Percentiles rank a stretch among this genome's conserved stretches.
Evolutionary conservation across 305 asterid genomes (phyloP).

Genomic region (Fraxinus dipetala): DNA sequence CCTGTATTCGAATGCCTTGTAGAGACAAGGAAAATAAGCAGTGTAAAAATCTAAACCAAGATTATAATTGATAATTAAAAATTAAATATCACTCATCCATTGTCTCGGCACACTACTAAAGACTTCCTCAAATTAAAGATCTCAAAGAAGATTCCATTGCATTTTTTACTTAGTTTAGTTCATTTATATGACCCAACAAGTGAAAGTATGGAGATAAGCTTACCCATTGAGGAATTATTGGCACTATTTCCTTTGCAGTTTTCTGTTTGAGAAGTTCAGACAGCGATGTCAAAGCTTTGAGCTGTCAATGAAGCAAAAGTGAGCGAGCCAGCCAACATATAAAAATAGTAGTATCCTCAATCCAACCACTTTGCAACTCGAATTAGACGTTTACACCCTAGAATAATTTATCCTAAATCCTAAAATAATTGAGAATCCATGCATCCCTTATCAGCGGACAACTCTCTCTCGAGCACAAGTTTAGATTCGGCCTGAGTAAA

Average conservation of each 20-base stretch:
- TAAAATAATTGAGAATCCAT: neutral
- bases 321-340: constrained; percentile 25
- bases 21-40: constrained; percentile 21
- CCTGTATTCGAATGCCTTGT: constrained; percentile 89
- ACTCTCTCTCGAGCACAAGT: neutral
- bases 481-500: constrained; percentile 4
- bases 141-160: constrained; percentile 6
- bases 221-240: constrained; percentile 90
- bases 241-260: constrained; percentile 60
- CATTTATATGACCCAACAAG: constrained; percentile 12
- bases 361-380: constrained; percentile 3
- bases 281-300: constrained; percentile 80
- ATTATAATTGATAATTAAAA: constrained; percentile 5
- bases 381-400: neutral
- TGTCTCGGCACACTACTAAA: constrained; percentile 6
- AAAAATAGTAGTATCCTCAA: neutral
- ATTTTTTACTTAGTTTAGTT: neutral
- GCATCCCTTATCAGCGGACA: neutral
- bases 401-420: constrained; percentile 5
- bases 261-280: constrained; percentile 70
- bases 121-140: constrained; percentile 6
- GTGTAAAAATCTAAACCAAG: constrained; percentile 12
- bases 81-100: constrained; percentile 18
- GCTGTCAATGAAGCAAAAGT: constrained; percentile 49
- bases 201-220: constrained; percentile 23